Evolutionary conservation across 2,329 filamentous ascomycete genomes (phyloP).

Genomic region (Arthrobotrys conoides): DNA sequence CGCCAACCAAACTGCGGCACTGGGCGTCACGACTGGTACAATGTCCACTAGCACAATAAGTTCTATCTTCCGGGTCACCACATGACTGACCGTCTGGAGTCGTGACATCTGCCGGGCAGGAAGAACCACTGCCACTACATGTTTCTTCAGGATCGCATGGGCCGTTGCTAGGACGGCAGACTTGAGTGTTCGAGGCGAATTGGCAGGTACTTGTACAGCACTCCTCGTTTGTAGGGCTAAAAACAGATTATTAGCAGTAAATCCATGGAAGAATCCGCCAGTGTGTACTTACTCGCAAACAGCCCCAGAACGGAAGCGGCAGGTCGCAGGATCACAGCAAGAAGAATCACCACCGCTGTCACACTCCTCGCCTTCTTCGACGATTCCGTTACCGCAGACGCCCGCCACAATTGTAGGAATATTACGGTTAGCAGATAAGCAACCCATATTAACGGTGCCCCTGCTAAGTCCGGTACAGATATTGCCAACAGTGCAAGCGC

Average conservation of each 20-base stretch:
- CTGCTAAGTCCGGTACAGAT: conserved; percentile 88
- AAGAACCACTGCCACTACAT: conserved; percentile 79
- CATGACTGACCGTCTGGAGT: conserved; percentile 80
- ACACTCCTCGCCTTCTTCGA: conserved; percentile 93
- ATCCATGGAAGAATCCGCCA: neutral
- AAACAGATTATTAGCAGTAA: conserved; percentile 2
- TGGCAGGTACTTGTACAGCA: conserved; percentile 80
- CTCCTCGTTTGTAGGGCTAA: conserved; percentile 81
- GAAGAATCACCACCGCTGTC: conserved; percentile 89
- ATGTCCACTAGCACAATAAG: conserved; percentile 90
- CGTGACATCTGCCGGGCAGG: conserved; percentile 81
- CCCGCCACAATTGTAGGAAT: conserved; percentile 84
- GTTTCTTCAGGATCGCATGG: conserved; percentile 87
- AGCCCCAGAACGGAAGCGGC: conserved; percentile 81
- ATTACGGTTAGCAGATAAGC: conserved; percentile 87
- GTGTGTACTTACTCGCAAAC: conserved; percentile 74
- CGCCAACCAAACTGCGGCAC: conserved; percentile 86
- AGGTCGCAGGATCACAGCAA: conserved; percentile 89
- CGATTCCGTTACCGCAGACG: conserved; percentile 96
- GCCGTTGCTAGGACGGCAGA: conserved; percentile 85
- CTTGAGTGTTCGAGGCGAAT: conserved; percentile 76
- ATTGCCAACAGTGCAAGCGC: conserved; percentile 89
- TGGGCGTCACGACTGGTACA: conserved; percentile 93
- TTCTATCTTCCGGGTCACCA: conserved; percentile 71
- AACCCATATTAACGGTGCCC: conserved; percentile 81